These are phyloP conservation scores for Fusarium mangiferae DNA, from an alignment of 2,329 filamentous ascomycete genomes.

Conservation along the genomic window DNA sequence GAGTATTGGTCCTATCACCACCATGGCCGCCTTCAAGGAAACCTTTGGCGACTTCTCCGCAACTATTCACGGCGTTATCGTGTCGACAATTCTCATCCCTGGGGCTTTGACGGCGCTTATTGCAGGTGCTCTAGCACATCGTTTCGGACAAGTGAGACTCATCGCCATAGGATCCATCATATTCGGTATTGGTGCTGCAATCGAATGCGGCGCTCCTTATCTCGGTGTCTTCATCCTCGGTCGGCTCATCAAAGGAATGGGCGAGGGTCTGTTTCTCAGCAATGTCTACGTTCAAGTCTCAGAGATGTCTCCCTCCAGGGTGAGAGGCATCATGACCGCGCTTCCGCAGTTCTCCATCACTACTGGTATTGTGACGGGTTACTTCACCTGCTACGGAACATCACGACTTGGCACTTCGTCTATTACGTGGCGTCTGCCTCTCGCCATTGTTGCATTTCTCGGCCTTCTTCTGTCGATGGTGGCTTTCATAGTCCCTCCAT, in stretches of 20 bases:
- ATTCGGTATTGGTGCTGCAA: slow-evolving; percentile 62
- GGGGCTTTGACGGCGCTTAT: slow-evolving; percentile 69
- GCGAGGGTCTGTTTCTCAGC: slow-evolving; percentile 66
- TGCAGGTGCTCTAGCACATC: slow-evolving; percentile 64
- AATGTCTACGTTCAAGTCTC: slow-evolving; percentile 65
- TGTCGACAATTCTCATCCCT: slow-evolving; percentile 69
- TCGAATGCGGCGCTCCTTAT: slow-evolving; percentile 50
- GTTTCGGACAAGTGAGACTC: slow-evolving; percentile 62
- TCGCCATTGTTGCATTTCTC: slow-evolving; percentile 53
- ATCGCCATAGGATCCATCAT: slow-evolving; percentile 63
- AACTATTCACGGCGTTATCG: slow-evolving; percentile 67
- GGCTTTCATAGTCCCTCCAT: slow-evolving; percentile 56
- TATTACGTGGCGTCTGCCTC: slow-evolving; percentile 66
- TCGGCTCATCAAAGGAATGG: slow-evolving; percentile 64
- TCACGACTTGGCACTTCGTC: slow-evolving; percentile 54
- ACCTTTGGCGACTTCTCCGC: slow-evolving; percentile 64
- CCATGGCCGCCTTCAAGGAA: slow-evolving; percentile 62
- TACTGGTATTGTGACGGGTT: slow-evolving; percentile 63
- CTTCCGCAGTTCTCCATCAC: slow-evolving; percentile 65
- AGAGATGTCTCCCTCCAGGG: slow-evolving; percentile 65
- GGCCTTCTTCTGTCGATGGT: slow-evolving; percentile 45
- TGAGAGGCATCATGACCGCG: slow-evolving; percentile 63
- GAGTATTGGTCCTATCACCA: slow-evolving; percentile 68
- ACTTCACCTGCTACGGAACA: slow-evolving; percentile 70
- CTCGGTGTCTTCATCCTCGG: slow-evolving; percentile 66